Base-by-base conservation (phyloP, 768 basidiomycete genomes). In the Mycena filopes region DNA sequence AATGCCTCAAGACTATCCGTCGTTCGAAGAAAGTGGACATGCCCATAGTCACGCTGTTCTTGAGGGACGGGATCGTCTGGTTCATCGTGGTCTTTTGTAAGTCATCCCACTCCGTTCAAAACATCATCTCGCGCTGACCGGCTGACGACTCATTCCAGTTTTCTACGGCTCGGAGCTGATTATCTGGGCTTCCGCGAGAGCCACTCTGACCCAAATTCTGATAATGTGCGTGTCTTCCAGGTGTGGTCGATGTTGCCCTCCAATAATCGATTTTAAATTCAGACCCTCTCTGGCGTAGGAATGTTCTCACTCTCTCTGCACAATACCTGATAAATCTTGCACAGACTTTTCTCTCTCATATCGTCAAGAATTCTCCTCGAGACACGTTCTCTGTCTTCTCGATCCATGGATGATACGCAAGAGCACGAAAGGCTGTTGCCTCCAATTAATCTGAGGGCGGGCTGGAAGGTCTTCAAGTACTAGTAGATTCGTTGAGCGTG, bases 211-310 rank as follows among this genome's bases (percentile, higher is more conserved):
- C 1, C 63, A 64, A 11, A 42, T 58, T 16, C 55, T 64, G 13
- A 43, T 64, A 2, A 25, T 57, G 63, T 64, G 29, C 11, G 63
- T 64, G n/a, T n/a, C n/a, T n/a, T n/a, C n/a, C n/a, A n/a, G n/a
- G n/a, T n/a, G n/a, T n/a, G n/a, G n/a, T n/a, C n/a, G n/a, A n/a
- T 28, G 18, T 16, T 47, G 7, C 13, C 16, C 29, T n/a, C n/a
- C 42, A n/a, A 11, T 21, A 5, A 15, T 10, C 16, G 21, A 1
- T 23, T 41, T 1, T 38, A 4, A 12, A 16, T n/a, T 23, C 46
- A 60, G 58, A 4, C 58, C 58, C 21, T 60, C 58, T 25, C 38
- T 60, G 4, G 58, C 58, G 58, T 60, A 40, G 28, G 48, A 6
- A 23, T n/a, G n/a, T n/a, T n/a, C n/a, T n/a, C 18, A 25, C 23